Conservation (phyloP, 306 rosid species). For the Amphicarpaea edgeworthii region DNA sequence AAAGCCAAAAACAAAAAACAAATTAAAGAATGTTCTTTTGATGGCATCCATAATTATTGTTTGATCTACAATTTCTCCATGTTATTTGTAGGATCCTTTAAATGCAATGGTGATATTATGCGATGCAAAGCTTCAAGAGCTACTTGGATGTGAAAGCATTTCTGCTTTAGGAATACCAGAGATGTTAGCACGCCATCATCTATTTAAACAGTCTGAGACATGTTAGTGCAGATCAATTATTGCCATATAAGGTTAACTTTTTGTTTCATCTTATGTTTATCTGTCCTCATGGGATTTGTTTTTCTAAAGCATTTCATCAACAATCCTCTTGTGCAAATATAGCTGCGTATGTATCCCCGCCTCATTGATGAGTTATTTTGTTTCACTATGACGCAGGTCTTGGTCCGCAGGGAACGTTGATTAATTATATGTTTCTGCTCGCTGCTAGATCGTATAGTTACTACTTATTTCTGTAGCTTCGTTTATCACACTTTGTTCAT, state of each 20-base stretch:
- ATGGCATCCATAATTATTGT: constrained; percentile 15
- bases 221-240: constrained; percentile 51
- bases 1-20: background rate
- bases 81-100: constrained; percentile 66
- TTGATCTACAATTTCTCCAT: constrained; percentile 13
- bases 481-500: constrained; percentile 30
- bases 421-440: constrained; percentile 36
- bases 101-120: constrained; percentile 75
- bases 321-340: background rate
- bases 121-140: constrained; percentile 75
- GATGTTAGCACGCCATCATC: constrained; percentile 71
- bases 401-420: constrained; percentile 39
- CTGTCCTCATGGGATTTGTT: background rate
- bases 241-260: constrained; percentile 20
- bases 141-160: constrained; percentile 81
- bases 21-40: constrained; percentile 9
- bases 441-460: constrained; percentile 53
- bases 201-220: constrained; percentile 55
- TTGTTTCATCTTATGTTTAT: background rate
- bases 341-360: background rate
- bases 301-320: background rate
- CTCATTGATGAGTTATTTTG: background rate
- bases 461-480: constrained; percentile 41
- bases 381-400: constrained; percentile 46
- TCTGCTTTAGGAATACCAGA: constrained; percentile 74